Evolutionary conservation across 768 basidiomycete genomes (phyloP).

Genomic region (Coprinopsis marcescibilis): DNA sequence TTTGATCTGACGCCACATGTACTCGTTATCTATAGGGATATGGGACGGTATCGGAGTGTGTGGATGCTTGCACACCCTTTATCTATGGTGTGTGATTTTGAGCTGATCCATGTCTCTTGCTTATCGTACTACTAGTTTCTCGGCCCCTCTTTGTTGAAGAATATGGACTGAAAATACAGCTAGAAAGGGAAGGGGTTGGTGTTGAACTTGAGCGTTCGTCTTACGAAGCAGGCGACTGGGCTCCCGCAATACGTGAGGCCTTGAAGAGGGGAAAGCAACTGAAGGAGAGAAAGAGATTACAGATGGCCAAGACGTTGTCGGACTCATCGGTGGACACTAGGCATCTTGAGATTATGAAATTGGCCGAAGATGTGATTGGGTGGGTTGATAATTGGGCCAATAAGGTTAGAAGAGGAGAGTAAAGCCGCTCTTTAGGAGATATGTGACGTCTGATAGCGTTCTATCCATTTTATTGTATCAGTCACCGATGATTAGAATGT

Average conservation of each 20-base stretch:
- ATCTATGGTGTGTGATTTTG: slow-evolving; percentile 52
- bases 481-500: too few relatives aligned
- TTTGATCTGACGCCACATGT: slow-evolving; percentile 2
- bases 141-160: slow-evolving; percentile 80
- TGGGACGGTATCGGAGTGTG: slow-evolving; percentile 75
- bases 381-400: slow-evolving; percentile 36
- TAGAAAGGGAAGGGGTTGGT: slow-evolving; percentile 60
- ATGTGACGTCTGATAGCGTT: not conserved
- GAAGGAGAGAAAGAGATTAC: slow-evolving; percentile 43
- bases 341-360: slow-evolving; percentile 34
- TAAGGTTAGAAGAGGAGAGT: not conserved
- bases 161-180: slow-evolving; percentile 62
- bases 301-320: too few relatives aligned
- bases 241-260: slow-evolving; percentile 51
- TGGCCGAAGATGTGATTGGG: slow-evolving; percentile 43
- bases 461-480: too few relatives aligned
- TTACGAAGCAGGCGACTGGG: slow-evolving; percentile 76
- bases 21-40: slow-evolving; percentile 49
- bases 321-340: slow-evolving; percentile 28
- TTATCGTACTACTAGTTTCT: slow-evolving; percentile 41
- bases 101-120: slow-evolving; percentile 4
- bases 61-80: slow-evolving; percentile 72
- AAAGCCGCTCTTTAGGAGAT: not conserved
- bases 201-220: slow-evolving; percentile 58
- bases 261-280: slow-evolving; percentile 39